Conservation (phyloP, 176 grass and related monocot species). For the Rhynchospora pubera region DNA sequence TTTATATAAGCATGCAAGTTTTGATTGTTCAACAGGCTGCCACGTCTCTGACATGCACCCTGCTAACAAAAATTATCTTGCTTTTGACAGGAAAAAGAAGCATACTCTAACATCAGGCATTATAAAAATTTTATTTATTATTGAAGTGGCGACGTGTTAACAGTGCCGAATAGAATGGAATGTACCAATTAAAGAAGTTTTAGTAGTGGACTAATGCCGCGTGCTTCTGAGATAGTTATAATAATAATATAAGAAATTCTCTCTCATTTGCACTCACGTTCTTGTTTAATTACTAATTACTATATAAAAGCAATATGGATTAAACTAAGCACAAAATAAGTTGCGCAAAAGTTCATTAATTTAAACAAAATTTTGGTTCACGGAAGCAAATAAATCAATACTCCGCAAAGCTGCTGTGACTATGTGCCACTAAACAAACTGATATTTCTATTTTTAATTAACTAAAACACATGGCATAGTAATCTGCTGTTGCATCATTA, state of each 20-base stretch:
- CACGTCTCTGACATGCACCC: background rate
- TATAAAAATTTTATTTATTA: background rate
- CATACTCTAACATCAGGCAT: background rate
- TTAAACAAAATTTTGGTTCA: background rate
- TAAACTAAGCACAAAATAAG: background rate
- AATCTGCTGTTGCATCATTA: no score
- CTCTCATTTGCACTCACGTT: no score
- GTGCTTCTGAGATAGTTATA: background rate
- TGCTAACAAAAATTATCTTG: slow-evolving; percentile 12
- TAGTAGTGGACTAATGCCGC: background rate
- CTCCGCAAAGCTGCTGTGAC: background rate
- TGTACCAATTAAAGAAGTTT: background rate
- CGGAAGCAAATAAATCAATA: background rate
- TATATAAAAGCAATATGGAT: no score
- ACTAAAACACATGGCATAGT: no score
- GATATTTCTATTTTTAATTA: background rate
- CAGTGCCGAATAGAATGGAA: background rate
- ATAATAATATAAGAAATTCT: background rate
- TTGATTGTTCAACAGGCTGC: slow-evolving; percentile 8
- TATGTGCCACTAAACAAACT: slow-evolving; percentile 7
- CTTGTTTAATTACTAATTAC: no score
- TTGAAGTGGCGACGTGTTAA: background rate
- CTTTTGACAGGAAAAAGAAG: background rate
- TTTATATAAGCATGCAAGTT: background rate
- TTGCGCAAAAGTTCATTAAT: background rate